phyloP scores from a whole-genome alignment of 23 red algal species.

The Chondrus crispus region DNA sequence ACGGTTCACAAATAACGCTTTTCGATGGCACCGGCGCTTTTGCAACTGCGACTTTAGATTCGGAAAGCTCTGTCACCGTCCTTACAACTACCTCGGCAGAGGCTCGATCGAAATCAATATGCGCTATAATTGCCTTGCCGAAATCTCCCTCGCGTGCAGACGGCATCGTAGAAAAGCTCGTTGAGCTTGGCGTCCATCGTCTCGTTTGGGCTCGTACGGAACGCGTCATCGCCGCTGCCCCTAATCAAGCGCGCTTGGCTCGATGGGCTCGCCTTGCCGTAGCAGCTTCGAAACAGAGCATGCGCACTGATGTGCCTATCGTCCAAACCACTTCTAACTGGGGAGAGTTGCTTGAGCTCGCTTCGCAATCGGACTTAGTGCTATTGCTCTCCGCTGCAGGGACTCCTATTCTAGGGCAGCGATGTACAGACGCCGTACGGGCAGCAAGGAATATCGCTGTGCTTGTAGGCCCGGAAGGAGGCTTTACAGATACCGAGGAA shows the following conservation, averaged over 20 bases:
- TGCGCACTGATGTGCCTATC: slow-evolving; percentile 22
- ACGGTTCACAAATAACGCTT: slow-evolving; percentile 25
- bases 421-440: background rate
- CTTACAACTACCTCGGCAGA: background rate
- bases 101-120: background rate
- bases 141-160: slow-evolving; percentile 52
- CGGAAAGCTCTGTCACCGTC: background rate
- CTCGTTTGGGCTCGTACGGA: slow-evolving; percentile 29
- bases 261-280: slow-evolving; percentile 68
- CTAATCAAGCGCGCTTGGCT: background rate
- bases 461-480: slow-evolving; percentile 81
- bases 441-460: background rate
- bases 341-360: background rate
- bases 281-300: slow-evolving; percentile 83
- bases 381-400: slow-evolving; percentile 34
- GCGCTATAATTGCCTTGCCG: slow-evolving; percentile 16
- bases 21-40: slow-evolving; percentile 32
- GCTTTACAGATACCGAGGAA: slow-evolving; percentile 71
- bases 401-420: background rate
- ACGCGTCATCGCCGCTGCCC: background rate
- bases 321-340: background rate
- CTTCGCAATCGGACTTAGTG: background rate
- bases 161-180: slow-evolving; percentile 88
- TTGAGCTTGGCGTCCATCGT: slow-evolving; percentile 69
- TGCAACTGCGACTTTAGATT: slow-evolving; percentile 22